Conservation (phyloP, 1,284 basidiomycete genomes). For the Cerrena zonata region DNA sequence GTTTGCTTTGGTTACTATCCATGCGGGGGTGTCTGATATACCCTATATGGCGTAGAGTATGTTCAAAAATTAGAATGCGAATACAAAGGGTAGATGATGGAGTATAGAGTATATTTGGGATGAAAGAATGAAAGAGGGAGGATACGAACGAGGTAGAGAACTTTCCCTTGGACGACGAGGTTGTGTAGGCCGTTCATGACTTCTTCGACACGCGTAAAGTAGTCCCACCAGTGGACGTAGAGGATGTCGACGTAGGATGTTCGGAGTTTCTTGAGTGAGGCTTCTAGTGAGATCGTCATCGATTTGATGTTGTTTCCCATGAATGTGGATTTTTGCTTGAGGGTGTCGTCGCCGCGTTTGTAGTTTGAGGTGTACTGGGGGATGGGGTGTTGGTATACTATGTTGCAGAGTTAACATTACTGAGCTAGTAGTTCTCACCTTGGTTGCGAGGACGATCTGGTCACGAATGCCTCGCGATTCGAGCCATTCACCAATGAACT, state of each 20-base stretch:
- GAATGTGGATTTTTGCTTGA: slow-evolving; percentile 26
- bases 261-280: slow-evolving; percentile 37
- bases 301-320: slow-evolving; percentile 32
- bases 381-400: background rate
- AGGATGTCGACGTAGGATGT: slow-evolving; percentile 40
- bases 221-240: slow-evolving; percentile 42
- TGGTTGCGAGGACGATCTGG: slow-evolving; percentile 31
- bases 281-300: slow-evolving; percentile 28
- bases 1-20: slow-evolving; percentile 12
- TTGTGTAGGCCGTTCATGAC: slow-evolving; percentile 44
- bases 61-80: background rate
- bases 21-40: slow-evolving; percentile 16
- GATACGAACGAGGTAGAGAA: slow-evolving; percentile 39
- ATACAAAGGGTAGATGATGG: slow-evolving; percentile 37
- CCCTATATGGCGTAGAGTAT: slow-evolving; percentile 7
- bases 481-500: slow-evolving; percentile 36
- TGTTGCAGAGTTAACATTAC: too few species aligned
- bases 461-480: slow-evolving; percentile 30
- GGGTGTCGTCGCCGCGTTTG: slow-evolving; percentile 10
- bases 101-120: too few species aligned
- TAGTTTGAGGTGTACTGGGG: slow-evolving; percentile 9
- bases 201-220: slow-evolving; percentile 39
- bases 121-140: too few species aligned
- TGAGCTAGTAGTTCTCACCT: slow-evolving; percentile 13
- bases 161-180: slow-evolving; percentile 36